Conservation (phyloP, 2,329 filamentous ascomycete species). For the Nemania diffusa region DNA sequence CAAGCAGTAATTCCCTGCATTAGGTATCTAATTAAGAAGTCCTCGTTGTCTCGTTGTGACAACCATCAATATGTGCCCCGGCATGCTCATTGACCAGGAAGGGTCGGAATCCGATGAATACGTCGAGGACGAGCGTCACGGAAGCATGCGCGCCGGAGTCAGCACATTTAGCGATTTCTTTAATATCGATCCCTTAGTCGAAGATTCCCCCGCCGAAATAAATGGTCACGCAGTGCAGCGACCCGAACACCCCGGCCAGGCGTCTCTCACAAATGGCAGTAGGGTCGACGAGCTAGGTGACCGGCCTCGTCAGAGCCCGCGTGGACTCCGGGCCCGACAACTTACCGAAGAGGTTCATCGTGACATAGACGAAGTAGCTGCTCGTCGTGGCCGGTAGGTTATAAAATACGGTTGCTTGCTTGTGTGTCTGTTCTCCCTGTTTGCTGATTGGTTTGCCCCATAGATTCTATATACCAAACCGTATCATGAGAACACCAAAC, state of each 20-base stretch:
- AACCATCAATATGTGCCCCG: slow-evolving; percentile 22
- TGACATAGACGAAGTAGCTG: too few species aligned
- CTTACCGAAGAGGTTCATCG: neutral
- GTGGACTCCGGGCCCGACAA: neutral
- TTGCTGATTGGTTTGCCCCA: neutral
- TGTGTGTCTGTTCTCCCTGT: neutral
- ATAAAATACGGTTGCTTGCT: neutral
- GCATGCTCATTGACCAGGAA: neutral
- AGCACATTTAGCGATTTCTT: neutral
- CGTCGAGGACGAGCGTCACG: neutral
- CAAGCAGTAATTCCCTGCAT: neutral
- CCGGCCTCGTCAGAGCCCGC: neutral
- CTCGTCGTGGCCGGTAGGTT: neutral
- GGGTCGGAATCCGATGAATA: neutral
- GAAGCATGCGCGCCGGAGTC: neutral
- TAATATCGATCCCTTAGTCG: neutral
- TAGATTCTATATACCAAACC: neutral
- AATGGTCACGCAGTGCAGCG: neutral
- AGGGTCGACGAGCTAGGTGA: neutral
- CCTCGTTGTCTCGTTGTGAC: neutral
- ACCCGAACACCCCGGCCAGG: neutral
- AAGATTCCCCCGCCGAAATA: neutral
- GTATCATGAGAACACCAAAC: neutral
- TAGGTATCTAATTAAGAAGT: neutral
- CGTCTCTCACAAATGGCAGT: neutral